A percentile compares a stretch with the other conserved stretches of the same genome.
phyloP scores from a whole-genome alignment of 129 eudicot genomes.

The Flaveria trinervia region DNA sequence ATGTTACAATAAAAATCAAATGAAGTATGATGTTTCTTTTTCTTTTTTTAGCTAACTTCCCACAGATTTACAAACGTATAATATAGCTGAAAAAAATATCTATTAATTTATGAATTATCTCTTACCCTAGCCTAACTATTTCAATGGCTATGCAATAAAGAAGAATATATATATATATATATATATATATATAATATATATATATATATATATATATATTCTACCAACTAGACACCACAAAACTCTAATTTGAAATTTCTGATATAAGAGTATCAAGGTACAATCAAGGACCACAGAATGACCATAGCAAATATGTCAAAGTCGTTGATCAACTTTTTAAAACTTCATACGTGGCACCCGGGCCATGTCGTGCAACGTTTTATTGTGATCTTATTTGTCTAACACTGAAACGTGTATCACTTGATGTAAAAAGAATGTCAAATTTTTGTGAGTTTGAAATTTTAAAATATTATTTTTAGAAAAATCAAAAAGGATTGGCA shows the following conservation, averaged over 20 bases:
- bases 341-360: not conserved
- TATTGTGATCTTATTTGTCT: not conserved
- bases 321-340: not conserved
- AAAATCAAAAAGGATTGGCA: no score
- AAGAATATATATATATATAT: not conserved
- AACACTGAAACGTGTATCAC: not conserved
- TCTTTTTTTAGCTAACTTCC: not conserved
- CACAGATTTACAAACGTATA: not conserved
- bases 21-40: no score
- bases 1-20: no score
- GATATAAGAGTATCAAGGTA: not conserved
- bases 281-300: slow-evolving; percentile 7
- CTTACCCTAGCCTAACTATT: not conserved
- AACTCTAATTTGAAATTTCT: not conserved
- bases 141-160: not conserved
- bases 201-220: not conserved
- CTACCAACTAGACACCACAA: not conserved
- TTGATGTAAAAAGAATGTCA: not conserved
- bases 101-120: not conserved
- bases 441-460: not conserved
- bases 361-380: not conserved
- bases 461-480: no score
- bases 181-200: not conserved
- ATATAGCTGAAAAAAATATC: not conserved
- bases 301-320: not conserved